phyloP scores from a whole-genome alignment of 2,329 filamentous ascomycete genomes.

The Albifimbria verrucaria region DNA sequence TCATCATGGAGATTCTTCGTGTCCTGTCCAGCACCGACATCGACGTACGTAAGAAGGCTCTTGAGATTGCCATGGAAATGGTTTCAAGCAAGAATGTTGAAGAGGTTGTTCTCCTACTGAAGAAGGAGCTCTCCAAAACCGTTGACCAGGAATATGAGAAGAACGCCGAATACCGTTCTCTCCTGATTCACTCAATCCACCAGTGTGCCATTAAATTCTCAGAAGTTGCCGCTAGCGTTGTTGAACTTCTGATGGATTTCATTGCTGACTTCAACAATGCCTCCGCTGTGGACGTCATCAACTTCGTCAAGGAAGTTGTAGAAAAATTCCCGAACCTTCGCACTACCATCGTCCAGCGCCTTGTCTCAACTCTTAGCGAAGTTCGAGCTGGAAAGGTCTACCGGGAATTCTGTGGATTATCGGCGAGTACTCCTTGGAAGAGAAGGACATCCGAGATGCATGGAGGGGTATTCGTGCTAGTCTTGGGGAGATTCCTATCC shows the following conservation, averaged over 20 bases:
- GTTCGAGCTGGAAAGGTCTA: constrained; percentile 97
- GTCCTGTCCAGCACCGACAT: constrained; percentile 94
- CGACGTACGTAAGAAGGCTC: constrained; percentile 88
- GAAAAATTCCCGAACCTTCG: constrained; percentile 94
- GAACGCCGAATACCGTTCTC: constrained; percentile 89
- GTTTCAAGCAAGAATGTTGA: constrained; percentile 98
- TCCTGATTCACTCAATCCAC: constrained; percentile 95
- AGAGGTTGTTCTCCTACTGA: constrained; percentile 90
- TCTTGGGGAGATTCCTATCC: constrained; percentile 92
- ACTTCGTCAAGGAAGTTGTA: constrained; percentile 97
- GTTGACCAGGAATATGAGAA: constrained; percentile 99
- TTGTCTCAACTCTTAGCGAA: constrained; percentile 87
- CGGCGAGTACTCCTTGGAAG: constrained; percentile 92
- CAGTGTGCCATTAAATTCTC: constrained; percentile 99
- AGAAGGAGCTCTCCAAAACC: constrained; percentile 97
- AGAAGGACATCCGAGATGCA: constrained; percentile 89
- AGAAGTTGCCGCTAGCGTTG: constrained; percentile 93
- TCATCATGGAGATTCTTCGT: constrained; percentile 95
- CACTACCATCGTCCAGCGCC: constrained; percentile 78
- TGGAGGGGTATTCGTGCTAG: constrained; percentile 96
- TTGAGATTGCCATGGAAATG: constrained; percentile 92
- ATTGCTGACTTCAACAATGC: constrained; percentile 98
- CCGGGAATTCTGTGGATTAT: constrained; percentile 96
- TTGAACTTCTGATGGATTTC: constrained; percentile 97
- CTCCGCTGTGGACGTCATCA: constrained; percentile 95